Conservation (phyloP, 2,329 filamentous ascomycete genomes). For the Dactylella cylindrospora region DNA sequence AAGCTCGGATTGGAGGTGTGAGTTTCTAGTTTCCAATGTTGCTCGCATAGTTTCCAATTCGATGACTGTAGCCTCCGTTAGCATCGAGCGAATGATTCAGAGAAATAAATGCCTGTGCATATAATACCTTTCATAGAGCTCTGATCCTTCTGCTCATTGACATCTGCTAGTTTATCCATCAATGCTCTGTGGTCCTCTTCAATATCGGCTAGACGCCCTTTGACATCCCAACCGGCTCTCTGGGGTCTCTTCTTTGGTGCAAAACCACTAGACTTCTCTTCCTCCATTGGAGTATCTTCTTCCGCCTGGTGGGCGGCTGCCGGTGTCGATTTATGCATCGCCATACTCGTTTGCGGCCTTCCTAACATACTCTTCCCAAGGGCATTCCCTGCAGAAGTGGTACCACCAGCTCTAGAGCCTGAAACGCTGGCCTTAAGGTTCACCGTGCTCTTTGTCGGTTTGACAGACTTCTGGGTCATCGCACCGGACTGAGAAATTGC, state of each 20-base stretch:
- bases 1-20: slow-evolving; percentile 49
- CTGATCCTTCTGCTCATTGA: slow-evolving; percentile 72
- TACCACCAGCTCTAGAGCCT: slow-evolving; percentile 3
- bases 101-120: slow-evolving; percentile 32
- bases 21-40: slow-evolving; percentile 55
- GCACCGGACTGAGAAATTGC: slow-evolving; percentile 30
- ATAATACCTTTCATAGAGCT: slow-evolving; percentile 73
- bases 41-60: slow-evolving; percentile 61
- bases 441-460: no score
- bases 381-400: slow-evolving; percentile 14
- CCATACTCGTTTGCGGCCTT: slow-evolving; percentile 17
- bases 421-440: slow-evolving; percentile 6
- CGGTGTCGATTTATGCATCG: slow-evolving; percentile 8
- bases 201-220: slow-evolving; percentile 73
- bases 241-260: slow-evolving; percentile 50
- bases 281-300: slow-evolving; percentile 4
- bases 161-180: slow-evolving; percentile 69
- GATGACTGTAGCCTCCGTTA: slow-evolving; percentile 54
- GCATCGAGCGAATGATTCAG: neutral
- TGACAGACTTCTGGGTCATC: neutral
- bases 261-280: slow-evolving; percentile 3
- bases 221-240: slow-evolving; percentile 72
- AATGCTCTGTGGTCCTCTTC: slow-evolving; percentile 60
- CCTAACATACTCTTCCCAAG: slow-evolving; percentile 8
- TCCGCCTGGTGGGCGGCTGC: slow-evolving; percentile 1